Conservation (phyloP, 495 filamentous ascomycete genomes). For the Glarea lozoyensis region DNA sequence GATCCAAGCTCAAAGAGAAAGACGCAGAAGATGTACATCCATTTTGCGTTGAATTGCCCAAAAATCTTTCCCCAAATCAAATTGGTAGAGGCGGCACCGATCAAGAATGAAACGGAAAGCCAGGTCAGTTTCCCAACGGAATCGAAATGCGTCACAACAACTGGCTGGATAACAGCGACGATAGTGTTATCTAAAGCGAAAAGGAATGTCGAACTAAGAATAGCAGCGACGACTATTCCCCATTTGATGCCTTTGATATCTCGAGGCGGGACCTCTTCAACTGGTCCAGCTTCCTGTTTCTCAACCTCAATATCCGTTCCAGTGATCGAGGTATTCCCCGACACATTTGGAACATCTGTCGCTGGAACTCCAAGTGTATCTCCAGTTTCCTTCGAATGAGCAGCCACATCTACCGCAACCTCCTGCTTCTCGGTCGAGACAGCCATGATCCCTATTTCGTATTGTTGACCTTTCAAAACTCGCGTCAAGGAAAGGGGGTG, state of each 20-base stretch:
- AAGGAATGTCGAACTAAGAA: conserved; percentile 17
- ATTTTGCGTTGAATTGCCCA: conserved; percentile 44
- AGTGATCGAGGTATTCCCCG: conserved; percentile 13
- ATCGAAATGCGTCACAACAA: conserved; percentile 39
- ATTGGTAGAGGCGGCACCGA: conserved; percentile 39
- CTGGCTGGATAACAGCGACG: conserved; percentile 48
- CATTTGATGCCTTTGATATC: conserved; percentile 17
- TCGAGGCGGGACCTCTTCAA: conserved; percentile 10
- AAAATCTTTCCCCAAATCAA: conserved; percentile 37
- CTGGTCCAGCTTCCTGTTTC: conserved; percentile 1
- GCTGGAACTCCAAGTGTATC: no score
- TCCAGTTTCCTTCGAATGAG: no score
- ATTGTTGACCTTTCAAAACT: no score
- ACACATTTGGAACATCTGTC: conserved; percentile 9
- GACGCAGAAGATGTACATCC: conserved; percentile 39
- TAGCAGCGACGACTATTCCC: conserved; percentile 12
- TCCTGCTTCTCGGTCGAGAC: no score
- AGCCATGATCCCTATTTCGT: no score
- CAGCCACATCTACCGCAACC: no score
- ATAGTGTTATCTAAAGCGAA: conserved; percentile 38
- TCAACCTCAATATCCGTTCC: conserved; percentile 10
- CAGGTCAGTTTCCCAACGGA: conserved; percentile 47
- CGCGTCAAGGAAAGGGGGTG: no score
- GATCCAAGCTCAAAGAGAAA: conserved; percentile 42
- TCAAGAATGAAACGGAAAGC: conserved; percentile 44